Base-by-base conservation (phyloP, 2,329 filamentous ascomycete genomes). In the Cryphonectria naterciae region DNA sequence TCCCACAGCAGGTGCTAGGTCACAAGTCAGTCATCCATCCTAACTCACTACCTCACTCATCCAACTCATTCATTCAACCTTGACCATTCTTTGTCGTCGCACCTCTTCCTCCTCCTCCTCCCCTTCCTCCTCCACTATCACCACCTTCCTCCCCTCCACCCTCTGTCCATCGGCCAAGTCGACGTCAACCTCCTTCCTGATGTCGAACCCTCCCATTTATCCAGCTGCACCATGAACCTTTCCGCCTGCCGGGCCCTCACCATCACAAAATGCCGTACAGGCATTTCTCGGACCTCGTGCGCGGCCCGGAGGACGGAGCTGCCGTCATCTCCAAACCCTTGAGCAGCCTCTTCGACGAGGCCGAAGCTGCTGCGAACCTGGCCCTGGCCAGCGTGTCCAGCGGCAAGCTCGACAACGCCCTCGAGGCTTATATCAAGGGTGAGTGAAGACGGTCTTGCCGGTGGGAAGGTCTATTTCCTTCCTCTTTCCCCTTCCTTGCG, bases 401-500 rank as follows among this genome's bases (percentile, higher is more conserved):
- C 80, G 83, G 88, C 37, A 85, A 89, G 49, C 88, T 90, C 5
- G 94, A 96, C 77, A 80, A 89, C 52, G 95, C 95, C 3, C 91
- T 97, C 69, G 88, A 92, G 74, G 93, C 97, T 73, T 98, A 95
- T 77, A 87, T 98, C 70, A 89, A 91, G 73, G 63, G 63, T 93
- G 63, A 52, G 41, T 32, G 19, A 46, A 58, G 15, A 8, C 15
- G 5, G 54, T 35, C 25, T 19, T 32, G 25, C 25, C 25, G 13
- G 54, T 35, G 54, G 15, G 54, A 8, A 35, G 54, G 8, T 2
- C 5, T 32, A 15, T 19, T 8, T 35, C n/a, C 49, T 13, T n/a
- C 49, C n/a, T 22, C 43, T 46, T n/a, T n/a, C n/a, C 49, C n/a
- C 49, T 17, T 46, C 17, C 17, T 46, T 46, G 43, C 43, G 17